These are phyloP conservation scores for Xylaria castorea DNA, from an alignment of 495 filamentous ascomycete species.

Conservation along the genomic window DNA sequence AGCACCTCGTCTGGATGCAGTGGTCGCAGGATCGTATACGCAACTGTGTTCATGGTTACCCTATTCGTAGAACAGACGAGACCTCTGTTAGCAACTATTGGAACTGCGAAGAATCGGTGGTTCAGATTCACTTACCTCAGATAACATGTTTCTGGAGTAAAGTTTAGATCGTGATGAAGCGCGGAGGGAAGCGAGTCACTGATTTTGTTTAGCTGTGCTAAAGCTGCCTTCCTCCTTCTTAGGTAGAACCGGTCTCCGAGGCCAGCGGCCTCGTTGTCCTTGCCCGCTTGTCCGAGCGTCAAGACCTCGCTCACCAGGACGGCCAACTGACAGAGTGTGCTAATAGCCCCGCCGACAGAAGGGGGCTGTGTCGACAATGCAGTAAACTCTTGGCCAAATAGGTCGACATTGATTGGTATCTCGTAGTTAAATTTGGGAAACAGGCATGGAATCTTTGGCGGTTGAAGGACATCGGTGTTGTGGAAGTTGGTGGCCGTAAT, in stretches of 20 bases:
- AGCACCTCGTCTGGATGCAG: slow-evolving; percentile 7
- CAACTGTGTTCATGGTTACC: slow-evolving; percentile 10
- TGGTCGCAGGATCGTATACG: slow-evolving; percentile 4
- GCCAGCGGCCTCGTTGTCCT: neutral
- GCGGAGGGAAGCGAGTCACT: slow-evolving; percentile 10
- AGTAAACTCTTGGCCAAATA: slow-evolving; percentile 6
- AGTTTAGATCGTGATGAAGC: slow-evolving; percentile 19
- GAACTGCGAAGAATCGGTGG: too few relatives aligned
- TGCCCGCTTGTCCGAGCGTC: neutral
- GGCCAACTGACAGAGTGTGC: neutral
- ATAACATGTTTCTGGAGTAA: slow-evolving; percentile 24
- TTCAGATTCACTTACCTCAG: slow-evolving; percentile 6
- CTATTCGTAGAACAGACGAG: neutral
- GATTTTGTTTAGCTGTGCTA: neutral
- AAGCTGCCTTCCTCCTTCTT: neutral
- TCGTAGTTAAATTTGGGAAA: slow-evolving; percentile 4
- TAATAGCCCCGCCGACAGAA: slow-evolving; percentile 4
- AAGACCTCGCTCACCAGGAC: slow-evolving; percentile 19
- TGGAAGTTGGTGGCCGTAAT: slow-evolving; percentile 15
- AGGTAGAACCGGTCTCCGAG: neutral
- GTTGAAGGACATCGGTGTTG: neutral
- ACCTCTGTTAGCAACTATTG: neutral
- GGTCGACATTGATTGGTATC: neutral
- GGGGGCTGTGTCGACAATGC: neutral
- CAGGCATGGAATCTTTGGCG: slow-evolving; percentile 6